Evolutionary conservation across 768 basidiomycete species (phyloP).

Genomic region (Pleurotus tuoliensis): DNA sequence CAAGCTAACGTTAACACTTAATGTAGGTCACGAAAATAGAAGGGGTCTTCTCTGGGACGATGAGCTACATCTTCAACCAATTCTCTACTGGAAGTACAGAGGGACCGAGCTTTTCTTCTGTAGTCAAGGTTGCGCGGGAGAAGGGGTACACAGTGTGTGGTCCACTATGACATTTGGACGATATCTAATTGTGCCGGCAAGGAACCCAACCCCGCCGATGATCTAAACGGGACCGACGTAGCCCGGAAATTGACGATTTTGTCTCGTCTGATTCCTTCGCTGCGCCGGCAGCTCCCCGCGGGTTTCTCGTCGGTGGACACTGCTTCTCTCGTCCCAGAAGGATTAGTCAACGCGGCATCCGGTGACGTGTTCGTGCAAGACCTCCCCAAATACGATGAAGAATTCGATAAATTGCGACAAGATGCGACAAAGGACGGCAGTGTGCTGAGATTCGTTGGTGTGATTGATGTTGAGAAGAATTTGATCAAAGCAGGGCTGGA

Average conservation of each 20-base stretch:
- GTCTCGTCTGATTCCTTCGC: slow-evolving; percentile 65
- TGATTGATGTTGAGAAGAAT: slow-evolving; percentile 75
- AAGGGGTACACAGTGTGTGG: slow-evolving; percentile 86
- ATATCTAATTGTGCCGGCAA: slow-evolving; percentile 21
- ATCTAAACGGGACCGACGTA: slow-evolving; percentile 95
- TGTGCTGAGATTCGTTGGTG: slow-evolving; percentile 91
- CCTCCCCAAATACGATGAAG: slow-evolving; percentile 77
- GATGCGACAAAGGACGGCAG: slow-evolving; percentile 77
- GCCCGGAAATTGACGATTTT: slow-evolving; percentile 97
- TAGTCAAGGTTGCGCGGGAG: slow-evolving; percentile 83
- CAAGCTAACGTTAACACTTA: not conserved
- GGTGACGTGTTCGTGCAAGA: slow-evolving; percentile 82
- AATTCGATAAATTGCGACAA: slow-evolving; percentile 72
- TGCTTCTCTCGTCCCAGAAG: slow-evolving; percentile 78
- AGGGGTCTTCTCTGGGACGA: slow-evolving; percentile 95
- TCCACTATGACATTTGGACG: not conserved
- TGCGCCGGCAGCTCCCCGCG: slow-evolving; percentile 26
- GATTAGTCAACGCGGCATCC: slow-evolving; percentile 59
- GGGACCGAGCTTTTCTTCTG: slow-evolving; percentile 80
- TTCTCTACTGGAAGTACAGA: slow-evolving; percentile 70
- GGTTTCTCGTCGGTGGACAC: slow-evolving; percentile 76
- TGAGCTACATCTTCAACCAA: slow-evolving; percentile 99
- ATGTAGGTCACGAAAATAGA: slow-evolving; percentile 84
- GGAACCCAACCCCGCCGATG: slow-evolving; percentile 98
- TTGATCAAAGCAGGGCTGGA: slow-evolving; percentile 85